These are phyloP conservation scores for Boletus subparvulus DNA, from an alignment of 768 basidiomycete species.

Conservation along the genomic window DNA sequence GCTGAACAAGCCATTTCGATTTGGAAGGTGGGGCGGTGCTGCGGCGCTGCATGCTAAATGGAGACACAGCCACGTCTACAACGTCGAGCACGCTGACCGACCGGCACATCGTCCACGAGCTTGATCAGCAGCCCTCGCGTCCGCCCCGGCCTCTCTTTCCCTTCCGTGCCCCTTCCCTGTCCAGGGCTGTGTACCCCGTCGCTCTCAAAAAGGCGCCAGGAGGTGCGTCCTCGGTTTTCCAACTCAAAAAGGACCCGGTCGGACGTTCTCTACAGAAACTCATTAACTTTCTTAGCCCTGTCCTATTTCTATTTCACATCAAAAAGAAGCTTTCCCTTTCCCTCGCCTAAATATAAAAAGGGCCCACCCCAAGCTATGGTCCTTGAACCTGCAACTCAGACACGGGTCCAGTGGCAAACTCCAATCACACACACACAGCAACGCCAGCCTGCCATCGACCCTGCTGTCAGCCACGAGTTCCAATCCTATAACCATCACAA, in stretches of 20 bases:
- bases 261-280: constrained; percentile 31
- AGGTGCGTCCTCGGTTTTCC: constrained; percentile 12
- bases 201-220: constrained; percentile 19
- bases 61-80: constrained; percentile 35
- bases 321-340: constrained; percentile 35
- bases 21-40: constrained; percentile 31
- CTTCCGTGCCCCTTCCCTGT: constrained; percentile 1
- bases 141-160: constrained; percentile 13
- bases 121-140: constrained; percentile 1
- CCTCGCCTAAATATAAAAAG: constrained; percentile 38
- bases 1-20: constrained; percentile 17
- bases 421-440: constrained; percentile 35
- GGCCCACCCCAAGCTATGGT: constrained; percentile 33
- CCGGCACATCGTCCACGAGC: constrained; percentile 7
- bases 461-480: constrained; percentile 36
- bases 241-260: constrained; percentile 14
- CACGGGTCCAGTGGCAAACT: constrained; percentile 36
- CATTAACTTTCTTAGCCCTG: constrained; percentile 25
- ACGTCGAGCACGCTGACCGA: constrained; percentile 24
- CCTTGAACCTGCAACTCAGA: constrained; percentile 33
- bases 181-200: constrained; percentile 18
- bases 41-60: constrained; percentile 36
- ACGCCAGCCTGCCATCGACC: constrained; percentile 33
- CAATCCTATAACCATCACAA: constrained; percentile 32
- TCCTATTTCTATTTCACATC: constrained; percentile 30